Base-by-base conservation (phyloP, 352 stramenopile genomes). In the Globisporangium orthogonon region DNA sequence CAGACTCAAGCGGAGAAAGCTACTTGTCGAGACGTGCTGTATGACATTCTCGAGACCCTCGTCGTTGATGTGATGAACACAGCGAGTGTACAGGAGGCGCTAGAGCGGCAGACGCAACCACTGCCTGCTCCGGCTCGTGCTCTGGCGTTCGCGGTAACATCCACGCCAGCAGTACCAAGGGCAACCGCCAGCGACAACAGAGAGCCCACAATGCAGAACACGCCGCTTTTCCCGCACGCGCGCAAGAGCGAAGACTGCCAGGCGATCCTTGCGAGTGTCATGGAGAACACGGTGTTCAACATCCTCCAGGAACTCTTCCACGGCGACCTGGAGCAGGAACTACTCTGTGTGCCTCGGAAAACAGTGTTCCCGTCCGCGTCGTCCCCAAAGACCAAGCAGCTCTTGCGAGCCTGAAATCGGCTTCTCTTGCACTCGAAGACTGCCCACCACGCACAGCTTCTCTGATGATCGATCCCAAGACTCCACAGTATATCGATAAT, bases 251-350 rank as follows among this genome's bases (percentile, higher is more conserved):
- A 85, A 18, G 79, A 91, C 54, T 91, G 83, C 39, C 78, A 85
- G 29, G 62, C 71, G 13, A 90, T 92, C 59, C 57, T 86, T 10
- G 31, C 68, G 0, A 72, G 39, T 37, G 65, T 94, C 39, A 67
- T 91, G 50, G 84, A 94, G 49, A 94, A 94, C 63, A 89, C 84
- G 1, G 75, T 91, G 44, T 71, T 82, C 54, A 91, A 92, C 63
- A 71, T 91, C 45, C 63, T 94, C 23, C 84, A 94, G 58, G 84
- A 94, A 54, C 78, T 94, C 33, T 90, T 89, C 64, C 74, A 89
- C 58, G 74, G 78, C 10, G 84, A 91, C 48, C 54, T 94, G 31
- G 80, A 88, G 44, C 58, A 78, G 30, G 77, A 89, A n/a, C 53
- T 92, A 29, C 50, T 75, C 0, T 91, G 80, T 51, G 67, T 94